A percentile compares a stretch with the other conserved stretches of the same genome.
phyloP scores from a whole-genome alignment of 1,284 basidiomycete species.

The Marasmius tenuissimus region DNA sequence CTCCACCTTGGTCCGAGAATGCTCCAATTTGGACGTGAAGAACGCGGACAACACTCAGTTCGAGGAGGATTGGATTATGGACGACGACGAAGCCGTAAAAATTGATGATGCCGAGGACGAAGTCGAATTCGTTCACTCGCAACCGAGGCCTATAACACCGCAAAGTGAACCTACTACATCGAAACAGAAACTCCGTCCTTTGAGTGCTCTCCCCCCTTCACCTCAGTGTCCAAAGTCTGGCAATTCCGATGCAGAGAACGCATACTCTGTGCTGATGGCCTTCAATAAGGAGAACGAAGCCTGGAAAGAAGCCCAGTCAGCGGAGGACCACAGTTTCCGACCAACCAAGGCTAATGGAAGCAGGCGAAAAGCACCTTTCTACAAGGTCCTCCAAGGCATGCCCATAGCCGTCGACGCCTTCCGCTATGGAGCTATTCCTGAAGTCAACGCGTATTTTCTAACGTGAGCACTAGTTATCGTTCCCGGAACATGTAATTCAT shows the following conservation, averaged over 20 bases:
- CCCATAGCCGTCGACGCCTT: slow-evolving; percentile 97
- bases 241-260: slow-evolving; percentile 26
- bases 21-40: slow-evolving; percentile 8
- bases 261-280: slow-evolving; percentile 84
- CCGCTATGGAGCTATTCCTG: slow-evolving; percentile 88
- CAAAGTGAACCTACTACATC: neutral
- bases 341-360: slow-evolving; percentile 51
- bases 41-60: slow-evolving; percentile 21
- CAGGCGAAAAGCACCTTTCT: slow-evolving; percentile 84
- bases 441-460: slow-evolving; percentile 86
- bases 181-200: neutral
- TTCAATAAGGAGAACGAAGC: slow-evolving; percentile 76
- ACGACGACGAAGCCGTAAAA: slow-evolving; percentile 55
- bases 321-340: slow-evolving; percentile 49
- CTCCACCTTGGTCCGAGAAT: neutral
- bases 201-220: neutral
- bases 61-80: slow-evolving; percentile 55
- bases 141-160: slow-evolving; percentile 10
- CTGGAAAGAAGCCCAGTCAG: slow-evolving; percentile 77
- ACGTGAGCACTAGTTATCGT: slow-evolving; percentile 51
- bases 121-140: slow-evolving; percentile 13
- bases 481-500: slow-evolving; percentile 5
- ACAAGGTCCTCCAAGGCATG: slow-evolving; percentile 97
- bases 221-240: neutral
- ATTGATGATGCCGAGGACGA: slow-evolving; percentile 27